phyloP scores from a whole-genome alignment of 2,329 filamentous ascomycete species.

The Fusarium protoensiforme region DNA sequence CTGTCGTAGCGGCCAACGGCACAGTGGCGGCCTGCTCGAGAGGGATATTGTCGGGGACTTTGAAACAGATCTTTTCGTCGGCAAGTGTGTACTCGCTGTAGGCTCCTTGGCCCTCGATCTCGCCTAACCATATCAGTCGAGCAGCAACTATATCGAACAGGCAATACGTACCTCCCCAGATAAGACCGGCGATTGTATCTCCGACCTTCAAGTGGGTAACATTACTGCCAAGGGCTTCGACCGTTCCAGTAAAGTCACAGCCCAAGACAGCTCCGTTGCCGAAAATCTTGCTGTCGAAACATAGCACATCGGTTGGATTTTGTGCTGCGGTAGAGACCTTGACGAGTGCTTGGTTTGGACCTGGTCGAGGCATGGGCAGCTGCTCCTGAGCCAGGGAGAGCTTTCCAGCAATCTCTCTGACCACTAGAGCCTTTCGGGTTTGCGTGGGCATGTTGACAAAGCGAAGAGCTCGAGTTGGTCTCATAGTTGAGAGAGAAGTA shows the following conservation, averaged over 20 bases:
- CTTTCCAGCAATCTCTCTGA: background rate
- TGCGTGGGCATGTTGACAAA: background rate
- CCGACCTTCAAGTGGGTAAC: constrained; percentile 22
- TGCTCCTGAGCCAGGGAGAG: background rate
- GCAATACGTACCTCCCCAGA: constrained; percentile 40
- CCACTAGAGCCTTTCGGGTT: background rate
- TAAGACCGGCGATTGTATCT: constrained; percentile 31
- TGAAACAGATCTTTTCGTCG: constrained; percentile 53
- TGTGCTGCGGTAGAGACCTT: constrained; percentile 32
- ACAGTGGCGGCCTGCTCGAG: constrained; percentile 48
- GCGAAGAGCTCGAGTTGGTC: background rate
- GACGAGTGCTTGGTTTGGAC: constrained; percentile 23
- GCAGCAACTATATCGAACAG: background rate
- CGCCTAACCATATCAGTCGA: constrained; percentile 3
- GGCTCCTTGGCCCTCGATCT: constrained; percentile 45
- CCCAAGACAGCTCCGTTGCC: constrained; percentile 49
- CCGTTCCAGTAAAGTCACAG: constrained; percentile 49
- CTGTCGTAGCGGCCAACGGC: constrained; percentile 50
- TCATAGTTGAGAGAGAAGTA: background rate
- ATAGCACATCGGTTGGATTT: constrained; percentile 45
- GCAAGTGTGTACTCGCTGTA: constrained; percentile 53
- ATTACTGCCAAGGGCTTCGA: constrained; percentile 42
- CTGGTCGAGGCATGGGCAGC: background rate
- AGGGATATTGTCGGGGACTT: constrained; percentile 44
- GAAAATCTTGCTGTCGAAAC: constrained; percentile 50